These are phyloP conservation scores for Noccaea caerulescens DNA, from an alignment of 345 rosid species.

Conservation along the genomic window DNA sequence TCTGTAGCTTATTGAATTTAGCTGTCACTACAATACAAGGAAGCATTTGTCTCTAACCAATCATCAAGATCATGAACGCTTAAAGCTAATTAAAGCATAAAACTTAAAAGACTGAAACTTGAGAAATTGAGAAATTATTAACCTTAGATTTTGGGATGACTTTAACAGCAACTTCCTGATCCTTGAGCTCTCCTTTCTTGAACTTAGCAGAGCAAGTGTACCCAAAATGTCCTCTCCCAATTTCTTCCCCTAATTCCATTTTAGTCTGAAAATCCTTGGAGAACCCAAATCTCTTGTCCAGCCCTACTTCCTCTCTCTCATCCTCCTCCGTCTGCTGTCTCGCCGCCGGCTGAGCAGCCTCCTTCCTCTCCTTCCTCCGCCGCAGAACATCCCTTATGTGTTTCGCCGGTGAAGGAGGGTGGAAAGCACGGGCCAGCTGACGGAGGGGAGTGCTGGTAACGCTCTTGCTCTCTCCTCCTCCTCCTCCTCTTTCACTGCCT, in stretches of 20 bases:
- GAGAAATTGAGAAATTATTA: background rate
- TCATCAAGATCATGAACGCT: background rate
- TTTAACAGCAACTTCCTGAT: conserved; percentile 89
- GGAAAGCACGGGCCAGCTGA: conserved; percentile 68
- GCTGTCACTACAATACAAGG: conserved; percentile 14
- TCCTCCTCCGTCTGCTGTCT: conserved; percentile 53
- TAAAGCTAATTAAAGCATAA: conserved; percentile 1
- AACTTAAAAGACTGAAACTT: background rate
- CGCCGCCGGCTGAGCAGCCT: conserved; percentile 37
- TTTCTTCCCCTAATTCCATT: conserved; percentile 80
- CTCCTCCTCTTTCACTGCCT: background rate
- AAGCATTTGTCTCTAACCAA: conserved; percentile 8
- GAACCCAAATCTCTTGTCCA: conserved; percentile 93
- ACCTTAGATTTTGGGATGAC: conserved; percentile 96
- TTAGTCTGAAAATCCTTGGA: conserved; percentile 70
- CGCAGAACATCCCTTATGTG: conserved; percentile 79
- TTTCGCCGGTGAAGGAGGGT: conserved; percentile 96
- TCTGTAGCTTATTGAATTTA: conserved; percentile 6
- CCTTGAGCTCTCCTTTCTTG: conserved; percentile 88
- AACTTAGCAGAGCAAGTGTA: conserved; percentile 90
- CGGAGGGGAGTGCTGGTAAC: conserved; percentile 71
- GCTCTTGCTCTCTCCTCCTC: conserved; percentile 40
- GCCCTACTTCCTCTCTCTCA: conserved; percentile 51
- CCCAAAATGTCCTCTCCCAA: conserved; percentile 98
- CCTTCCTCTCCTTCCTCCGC: conserved; percentile 55